Base-by-base conservation (phyloP, 176 grass and related monocot genomes). In the Chrysopogon serrulatus region DNA sequence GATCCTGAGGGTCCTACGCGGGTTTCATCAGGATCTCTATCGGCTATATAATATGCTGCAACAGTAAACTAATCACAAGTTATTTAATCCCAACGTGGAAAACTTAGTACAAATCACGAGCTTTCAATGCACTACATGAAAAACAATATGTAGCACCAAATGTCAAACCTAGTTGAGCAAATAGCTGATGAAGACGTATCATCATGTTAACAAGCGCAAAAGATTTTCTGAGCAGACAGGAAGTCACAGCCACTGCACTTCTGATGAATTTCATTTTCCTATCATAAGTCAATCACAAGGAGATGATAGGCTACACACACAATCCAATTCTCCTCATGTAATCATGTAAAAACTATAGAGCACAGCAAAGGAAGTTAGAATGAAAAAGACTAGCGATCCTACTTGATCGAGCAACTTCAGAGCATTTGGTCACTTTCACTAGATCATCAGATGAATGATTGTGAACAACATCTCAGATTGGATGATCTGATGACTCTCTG, bases 291-390 rank as follows among this genome's bases (percentile, higher is more conserved):
- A 19, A 23, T 53, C 81, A 74, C 3, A 47, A 65, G 74, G 80
- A 69, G 80, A 75, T 87, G 84, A 90, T 43, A 79, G 61, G 88
- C 79, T 26, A 57, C 83, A 74, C 84, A 90, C 83, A 59, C 79
- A 86, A 83, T 83, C 33, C 74, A 83, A 87, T 69, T 80, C 60
- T 79, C 88, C 84, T 74, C 74, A 68, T 75, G 72, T 53, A 44
- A 61, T 35, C 57, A 73, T 61, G 77, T n/a, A 34, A 84, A n/a
- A 68, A 24, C 45, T 78, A 82, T 43, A 14, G 15, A 69, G 74
- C 24, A 74, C 21, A 53, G 63, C 31, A 49, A 67, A 15, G 35
- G 26, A 33, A 44, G n/a, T n/a, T n/a, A n/a, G 0, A 39, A 33
- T n/a, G 17, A 60, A 60, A 61, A 26, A 18, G 41, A 83, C 32